These are phyloP conservation scores for Paramarasmius palmivorus DNA, from an alignment of 1,284 basidiomycete genomes.

Conservation along the genomic window DNA sequence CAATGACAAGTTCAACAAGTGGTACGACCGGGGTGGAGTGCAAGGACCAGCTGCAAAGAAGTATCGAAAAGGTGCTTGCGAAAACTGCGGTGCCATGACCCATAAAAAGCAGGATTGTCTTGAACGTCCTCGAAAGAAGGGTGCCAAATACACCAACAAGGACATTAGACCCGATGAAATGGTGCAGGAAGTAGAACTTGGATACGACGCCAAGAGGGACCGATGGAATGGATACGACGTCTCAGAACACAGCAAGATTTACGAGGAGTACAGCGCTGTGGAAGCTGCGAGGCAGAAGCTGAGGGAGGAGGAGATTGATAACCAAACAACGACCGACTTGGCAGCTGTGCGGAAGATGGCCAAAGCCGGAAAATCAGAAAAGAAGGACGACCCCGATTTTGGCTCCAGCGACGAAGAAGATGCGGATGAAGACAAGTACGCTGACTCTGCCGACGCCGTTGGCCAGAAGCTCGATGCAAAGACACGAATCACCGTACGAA, in stretches of 20 bases:
- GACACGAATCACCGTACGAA: slow-evolving; percentile 96
- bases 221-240: slow-evolving; percentile 99
- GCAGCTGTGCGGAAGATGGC: slow-evolving; percentile 1
- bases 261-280: slow-evolving; percentile 93
- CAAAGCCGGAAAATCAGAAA: slow-evolving; percentile 49
- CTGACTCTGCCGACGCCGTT: slow-evolving; percentile 95
- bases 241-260: slow-evolving; percentile 80
- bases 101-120: slow-evolving; percentile 93
- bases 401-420: slow-evolving; percentile 95
- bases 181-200: slow-evolving; percentile 76
- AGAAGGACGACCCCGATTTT: slow-evolving; percentile 66
- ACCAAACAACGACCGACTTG: slow-evolving; percentile 37
- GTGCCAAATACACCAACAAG: slow-evolving; percentile 91
- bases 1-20: slow-evolving; percentile 77
- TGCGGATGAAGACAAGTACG: slow-evolving; percentile 94
- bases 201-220: slow-evolving; percentile 96
- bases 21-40: slow-evolving; percentile 91
- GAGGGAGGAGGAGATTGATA: slow-evolving; percentile 96
- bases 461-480: slow-evolving; percentile 98
- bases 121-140: slow-evolving; percentile 94
- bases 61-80: slow-evolving; percentile 96
- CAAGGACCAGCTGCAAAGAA: slow-evolving; percentile 92
- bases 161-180: slow-evolving; percentile 92
- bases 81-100: slow-evolving; percentile 97
- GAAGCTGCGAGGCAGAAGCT: slow-evolving; percentile 89